A percentile compares a stretch with the other conserved stretches of the same genome.
Conservation (phyloP, 805 yeast genomes). For the Myxozyma melibiosi region DNA sequence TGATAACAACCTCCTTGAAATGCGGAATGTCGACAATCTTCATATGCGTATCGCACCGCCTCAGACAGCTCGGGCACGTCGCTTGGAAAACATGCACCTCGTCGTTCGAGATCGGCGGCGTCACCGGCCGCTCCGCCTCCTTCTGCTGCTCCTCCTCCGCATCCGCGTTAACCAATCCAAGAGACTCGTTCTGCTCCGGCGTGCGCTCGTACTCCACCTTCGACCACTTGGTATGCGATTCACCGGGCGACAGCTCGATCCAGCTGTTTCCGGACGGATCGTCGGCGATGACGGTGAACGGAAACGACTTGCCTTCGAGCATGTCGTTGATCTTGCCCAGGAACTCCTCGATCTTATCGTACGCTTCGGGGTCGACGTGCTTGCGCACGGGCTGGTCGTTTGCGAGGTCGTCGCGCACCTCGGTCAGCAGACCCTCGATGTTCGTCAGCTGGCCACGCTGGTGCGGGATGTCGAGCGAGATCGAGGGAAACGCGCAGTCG, state of each 20-base stretch:
- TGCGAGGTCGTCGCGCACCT: slow-evolving; percentile 78
- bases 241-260: slow-evolving; percentile 87
- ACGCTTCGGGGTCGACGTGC: slow-evolving; percentile 69
- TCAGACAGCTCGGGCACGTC: slow-evolving; percentile 86
- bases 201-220: slow-evolving; percentile 78
- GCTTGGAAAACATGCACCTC: slow-evolving; percentile 94
- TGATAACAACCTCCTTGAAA: slow-evolving; percentile 93
- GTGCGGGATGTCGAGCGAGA: slow-evolving; percentile 94
- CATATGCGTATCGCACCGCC: slow-evolving; percentile 90
- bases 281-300: slow-evolving; percentile 76
- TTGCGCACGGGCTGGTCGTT: slow-evolving; percentile 82
- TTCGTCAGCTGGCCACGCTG: slow-evolving; percentile 91
- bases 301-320: slow-evolving; percentile 70
- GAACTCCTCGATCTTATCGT: slow-evolving; percentile 71
- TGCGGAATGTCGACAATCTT: slow-evolving; percentile 95
- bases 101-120: slow-evolving; percentile 66
- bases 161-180: slow-evolving; percentile 74
- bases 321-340: slow-evolving; percentile 60
- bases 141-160: slow-evolving; percentile 50
- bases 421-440: slow-evolving; percentile 82
- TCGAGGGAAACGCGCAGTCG: slow-evolving; percentile 72
- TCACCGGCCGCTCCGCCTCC: slow-evolving; percentile 24
- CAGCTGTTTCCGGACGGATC: slow-evolving; percentile 98
- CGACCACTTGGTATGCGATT: slow-evolving; percentile 87
- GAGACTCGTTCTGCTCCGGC: slow-evolving; percentile 80